A percentile compares a stretch with the other conserved stretches of the same genome.
Conservation (phyloP, 208 protist species). For the Wallacemonas sp. region DNA sequence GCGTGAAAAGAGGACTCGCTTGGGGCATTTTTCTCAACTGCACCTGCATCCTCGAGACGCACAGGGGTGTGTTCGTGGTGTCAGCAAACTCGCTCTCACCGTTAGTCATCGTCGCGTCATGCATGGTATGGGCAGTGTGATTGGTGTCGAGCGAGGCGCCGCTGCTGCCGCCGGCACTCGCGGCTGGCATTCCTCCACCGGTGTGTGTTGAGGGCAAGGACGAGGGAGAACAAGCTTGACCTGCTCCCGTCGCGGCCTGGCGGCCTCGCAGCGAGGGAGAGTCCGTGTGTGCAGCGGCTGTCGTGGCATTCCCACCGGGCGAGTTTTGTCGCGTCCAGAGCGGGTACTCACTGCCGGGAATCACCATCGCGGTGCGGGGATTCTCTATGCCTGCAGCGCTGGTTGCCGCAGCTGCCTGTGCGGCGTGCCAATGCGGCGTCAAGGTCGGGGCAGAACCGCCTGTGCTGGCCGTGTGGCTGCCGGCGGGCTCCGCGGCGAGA, state of each 20-base stretch:
- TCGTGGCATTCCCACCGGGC: no score
- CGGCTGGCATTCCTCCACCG: background rate
- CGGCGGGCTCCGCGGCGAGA: background rate
- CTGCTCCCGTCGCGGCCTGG: no score
- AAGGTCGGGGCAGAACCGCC: background rate
- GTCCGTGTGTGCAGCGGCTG: no score
- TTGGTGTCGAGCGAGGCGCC: conserved; percentile 3
- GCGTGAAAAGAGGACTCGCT: conserved; percentile 6
- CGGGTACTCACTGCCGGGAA: conserved; percentile 9
- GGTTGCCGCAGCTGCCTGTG: no score
- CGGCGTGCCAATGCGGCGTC: background rate
- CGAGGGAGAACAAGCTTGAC: no score
- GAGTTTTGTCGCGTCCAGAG: background rate
- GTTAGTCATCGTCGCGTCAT: no score
- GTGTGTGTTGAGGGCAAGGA: no score
- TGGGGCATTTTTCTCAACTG: conserved; percentile 5
- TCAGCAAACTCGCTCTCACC: background rate
- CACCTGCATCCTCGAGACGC: conserved; percentile 1
- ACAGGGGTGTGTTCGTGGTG: background rate
- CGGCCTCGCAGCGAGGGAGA: no score
- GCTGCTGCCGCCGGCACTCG: background rate
- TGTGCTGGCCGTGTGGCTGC: background rate
- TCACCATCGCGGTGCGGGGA: background rate
- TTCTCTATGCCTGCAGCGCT: background rate
- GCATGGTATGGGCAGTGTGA: background rate